These are phyloP conservation scores for Aspergillus sparsus DNA, from an alignment of 495 filamentous ascomycete genomes.

Conservation along the genomic window DNA sequence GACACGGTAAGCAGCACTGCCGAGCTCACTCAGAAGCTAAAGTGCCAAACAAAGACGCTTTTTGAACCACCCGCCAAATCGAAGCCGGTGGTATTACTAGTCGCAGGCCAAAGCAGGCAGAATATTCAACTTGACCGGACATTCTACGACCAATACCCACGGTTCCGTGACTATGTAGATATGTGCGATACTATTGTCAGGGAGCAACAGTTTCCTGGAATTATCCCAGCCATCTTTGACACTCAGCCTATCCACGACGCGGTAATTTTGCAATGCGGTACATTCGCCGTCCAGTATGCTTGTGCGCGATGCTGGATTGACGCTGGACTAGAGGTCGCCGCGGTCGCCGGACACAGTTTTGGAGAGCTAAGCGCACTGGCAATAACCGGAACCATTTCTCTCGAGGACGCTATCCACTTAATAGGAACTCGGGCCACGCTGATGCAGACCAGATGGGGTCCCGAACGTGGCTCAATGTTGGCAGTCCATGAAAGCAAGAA, in stretches of 20 bases:
- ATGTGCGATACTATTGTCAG: conserved; percentile 10
- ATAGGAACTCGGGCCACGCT: conserved; percentile 44
- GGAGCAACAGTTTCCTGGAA: conserved; percentile 28
- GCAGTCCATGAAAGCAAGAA: conserved; percentile 34
- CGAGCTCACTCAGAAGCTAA: conserved; percentile 33
- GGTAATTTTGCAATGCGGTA: conserved; percentile 39
- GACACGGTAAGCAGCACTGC: conserved; percentile 29
- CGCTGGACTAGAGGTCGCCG: conserved; percentile 29
- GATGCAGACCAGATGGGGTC: conserved; percentile 45
- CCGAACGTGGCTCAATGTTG: conserved; percentile 52
- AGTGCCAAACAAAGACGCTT: conserved; percentile 30
- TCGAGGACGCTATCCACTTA: conserved; percentile 39
- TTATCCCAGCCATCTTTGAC: conserved; percentile 51
- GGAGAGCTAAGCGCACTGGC: conserved; percentile 44
- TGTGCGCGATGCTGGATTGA: conserved; percentile 48
- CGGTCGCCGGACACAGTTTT: conserved; percentile 53
- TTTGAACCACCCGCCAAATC: no score
- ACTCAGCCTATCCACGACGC: conserved; percentile 32
- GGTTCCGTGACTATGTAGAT: conserved; percentile 40
- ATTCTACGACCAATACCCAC: conserved; percentile 13
- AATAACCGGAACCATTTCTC: conserved; percentile 35
- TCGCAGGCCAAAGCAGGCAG: no score
- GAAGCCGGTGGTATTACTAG: no score
- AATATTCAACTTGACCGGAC: no score
- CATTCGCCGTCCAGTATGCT: conserved; percentile 52